Evolutionary conservation across 2,329 filamentous ascomycete species (phyloP).

Genomic region (Didymella keratinophila): DNA sequence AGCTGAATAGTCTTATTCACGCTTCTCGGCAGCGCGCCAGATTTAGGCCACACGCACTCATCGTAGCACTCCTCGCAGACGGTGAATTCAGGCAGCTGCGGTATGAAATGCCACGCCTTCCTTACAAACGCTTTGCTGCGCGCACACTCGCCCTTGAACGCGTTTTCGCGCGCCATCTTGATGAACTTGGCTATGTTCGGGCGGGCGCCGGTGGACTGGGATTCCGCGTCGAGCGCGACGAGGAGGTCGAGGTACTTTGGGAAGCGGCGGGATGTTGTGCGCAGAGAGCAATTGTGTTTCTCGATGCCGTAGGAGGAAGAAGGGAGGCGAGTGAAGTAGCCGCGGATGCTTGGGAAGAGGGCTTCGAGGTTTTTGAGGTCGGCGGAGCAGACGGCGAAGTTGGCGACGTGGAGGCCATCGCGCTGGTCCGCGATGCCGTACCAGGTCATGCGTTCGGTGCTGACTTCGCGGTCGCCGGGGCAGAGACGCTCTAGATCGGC

Average conservation of each 20-base stretch:
- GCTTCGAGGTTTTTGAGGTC: conserved; percentile 77
- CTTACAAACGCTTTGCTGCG: conserved; percentile 69
- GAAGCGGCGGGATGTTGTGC: conserved; percentile 66
- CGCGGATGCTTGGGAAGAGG: conserved; percentile 75
- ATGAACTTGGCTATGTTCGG: conserved; percentile 69
- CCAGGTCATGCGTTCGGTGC: conserved; percentile 68
- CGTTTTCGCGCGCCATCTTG: conserved; percentile 63
- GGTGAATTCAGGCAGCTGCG: conserved; percentile 76
- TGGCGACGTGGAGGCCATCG: conserved; percentile 68
- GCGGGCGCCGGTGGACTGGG: conserved; percentile 42
- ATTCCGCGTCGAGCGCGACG: conserved; percentile 60
- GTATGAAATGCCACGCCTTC: conserved; percentile 79
- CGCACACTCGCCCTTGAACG: conserved; percentile 64
- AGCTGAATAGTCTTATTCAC: conserved; percentile 65
- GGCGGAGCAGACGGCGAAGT: conserved; percentile 77
- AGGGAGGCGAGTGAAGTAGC: conserved; percentile 64
- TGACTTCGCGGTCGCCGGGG: conserved; percentile 63
- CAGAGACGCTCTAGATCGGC: conserved; percentile 64
- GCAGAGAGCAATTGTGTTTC: conserved; percentile 71
- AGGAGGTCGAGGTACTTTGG: conserved; percentile 65
- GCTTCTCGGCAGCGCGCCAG: conserved; percentile 44
- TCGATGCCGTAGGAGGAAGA: conserved; percentile 13
- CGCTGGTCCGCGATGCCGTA: conserved; percentile 75
- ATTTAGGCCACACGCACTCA: conserved; percentile 74
- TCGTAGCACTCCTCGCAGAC: conserved; percentile 89